Evolutionary conservation across 116 monocot species (phyloP).

Genomic region (Zostera marina): DNA sequence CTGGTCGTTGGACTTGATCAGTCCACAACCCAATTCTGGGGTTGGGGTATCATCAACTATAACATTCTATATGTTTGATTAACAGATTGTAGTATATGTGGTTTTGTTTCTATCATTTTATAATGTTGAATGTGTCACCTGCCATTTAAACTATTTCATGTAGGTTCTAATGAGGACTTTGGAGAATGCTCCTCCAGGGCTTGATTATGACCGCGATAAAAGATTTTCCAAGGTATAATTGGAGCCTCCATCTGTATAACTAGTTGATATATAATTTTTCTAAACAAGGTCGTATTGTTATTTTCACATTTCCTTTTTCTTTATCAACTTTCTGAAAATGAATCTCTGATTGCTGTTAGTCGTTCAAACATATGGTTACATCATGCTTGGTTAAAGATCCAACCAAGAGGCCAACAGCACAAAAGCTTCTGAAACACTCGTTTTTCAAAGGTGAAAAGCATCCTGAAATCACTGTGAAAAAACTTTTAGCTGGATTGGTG

Average conservation of each 20-base stretch:
- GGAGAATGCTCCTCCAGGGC: constrained; percentile 96
- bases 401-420: constrained; percentile 82
- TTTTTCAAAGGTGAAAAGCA: constrained; percentile 77
- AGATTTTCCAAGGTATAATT: constrained; percentile 88
- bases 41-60: no score
- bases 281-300: neutral
- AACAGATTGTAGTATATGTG: no score
- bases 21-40: no score
- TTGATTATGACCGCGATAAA: constrained; percentile 92
- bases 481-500: constrained; percentile 58
- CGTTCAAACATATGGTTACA: constrained; percentile 95
- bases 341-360: constrained; percentile 15
- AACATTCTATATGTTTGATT: no score
- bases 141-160: constrained; percentile 1
- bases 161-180: constrained; percentile 97
- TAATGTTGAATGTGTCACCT: neutral
- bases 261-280: neutral
- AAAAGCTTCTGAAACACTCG: constrained; percentile 70
- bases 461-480: constrained; percentile 54
- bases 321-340: constrained; percentile 7
- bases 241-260: constrained; percentile 9
- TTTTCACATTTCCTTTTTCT: neutral
- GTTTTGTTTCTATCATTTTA: no score
- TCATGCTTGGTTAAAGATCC: constrained; percentile 99
- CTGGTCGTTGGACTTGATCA: no score